Evolutionary conservation across 306 rosid species (phyloP).

Genomic region (Cicer yamashitae): DNA sequence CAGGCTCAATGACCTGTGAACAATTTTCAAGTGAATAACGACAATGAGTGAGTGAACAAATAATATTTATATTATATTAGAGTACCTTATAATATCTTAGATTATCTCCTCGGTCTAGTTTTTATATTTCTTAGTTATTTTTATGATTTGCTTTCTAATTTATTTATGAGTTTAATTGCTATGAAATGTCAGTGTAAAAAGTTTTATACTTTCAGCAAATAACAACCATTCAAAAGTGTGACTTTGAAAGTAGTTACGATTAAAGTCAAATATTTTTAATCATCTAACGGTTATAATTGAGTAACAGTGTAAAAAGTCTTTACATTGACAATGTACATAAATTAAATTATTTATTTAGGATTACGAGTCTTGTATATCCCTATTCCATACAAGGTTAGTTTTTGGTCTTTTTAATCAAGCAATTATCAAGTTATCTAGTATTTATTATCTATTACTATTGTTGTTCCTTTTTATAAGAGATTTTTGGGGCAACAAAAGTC

Average conservation of each 20-base stretch:
- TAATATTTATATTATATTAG: neutral
- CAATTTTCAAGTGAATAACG: slow-evolving; percentile 29
- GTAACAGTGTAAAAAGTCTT: no score
- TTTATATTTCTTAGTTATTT: neutral
- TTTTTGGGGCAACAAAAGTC: no score
- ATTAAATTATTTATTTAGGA: neutral
- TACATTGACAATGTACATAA: no score
- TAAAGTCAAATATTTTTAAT: no score
- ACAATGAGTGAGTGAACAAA: slow-evolving; percentile 1
- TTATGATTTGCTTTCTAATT: slow-evolving; percentile 1
- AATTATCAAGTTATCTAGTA: neutral
- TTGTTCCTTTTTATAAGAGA: no score
- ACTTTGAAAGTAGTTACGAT: no score
- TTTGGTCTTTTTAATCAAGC: neutral
- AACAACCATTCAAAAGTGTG: no score
- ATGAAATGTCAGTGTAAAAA: no score
- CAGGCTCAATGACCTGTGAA: slow-evolving; percentile 85
- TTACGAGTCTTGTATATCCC: neutral
- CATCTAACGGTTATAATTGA: no score
- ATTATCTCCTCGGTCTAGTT: neutral
- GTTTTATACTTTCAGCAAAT: no score
- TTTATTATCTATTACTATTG: no score
- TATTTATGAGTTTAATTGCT: neutral
- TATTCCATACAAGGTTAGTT: neutral
- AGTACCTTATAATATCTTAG: neutral